Conservation (phyloP, 1,284 basidiomycete species). For the Tranzscheliella williamsii region DNA sequence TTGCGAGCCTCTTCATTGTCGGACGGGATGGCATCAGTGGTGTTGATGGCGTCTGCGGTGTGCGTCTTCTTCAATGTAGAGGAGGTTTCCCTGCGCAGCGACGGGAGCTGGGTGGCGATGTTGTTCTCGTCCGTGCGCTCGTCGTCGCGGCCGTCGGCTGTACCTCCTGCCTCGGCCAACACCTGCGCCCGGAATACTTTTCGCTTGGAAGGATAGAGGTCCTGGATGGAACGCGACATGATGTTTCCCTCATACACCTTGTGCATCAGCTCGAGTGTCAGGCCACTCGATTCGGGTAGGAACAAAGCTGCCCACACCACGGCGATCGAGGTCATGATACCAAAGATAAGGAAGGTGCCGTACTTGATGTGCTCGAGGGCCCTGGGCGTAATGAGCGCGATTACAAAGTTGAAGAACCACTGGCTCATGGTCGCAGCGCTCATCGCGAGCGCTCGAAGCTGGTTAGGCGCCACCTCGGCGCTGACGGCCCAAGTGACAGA, state of each 20-base stretch:
- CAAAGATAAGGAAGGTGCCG: slow-evolving; percentile 56
- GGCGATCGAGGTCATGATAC: slow-evolving; percentile 36
- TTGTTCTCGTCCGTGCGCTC: not conserved
- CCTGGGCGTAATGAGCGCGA: slow-evolving; percentile 53
- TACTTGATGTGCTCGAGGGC: slow-evolving; percentile 51
- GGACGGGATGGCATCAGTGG: slow-evolving; percentile 9
- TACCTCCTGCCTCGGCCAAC: slow-evolving; percentile 27
- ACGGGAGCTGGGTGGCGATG: slow-evolving; percentile 3
- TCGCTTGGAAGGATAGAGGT: slow-evolving; percentile 40
- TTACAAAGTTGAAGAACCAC: slow-evolving; percentile 56
- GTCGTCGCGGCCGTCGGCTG: slow-evolving; percentile 7
- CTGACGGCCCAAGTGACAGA: slow-evolving; percentile 43
- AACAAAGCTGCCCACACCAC: slow-evolving; percentile 52
- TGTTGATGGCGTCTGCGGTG: slow-evolving; percentile 8
- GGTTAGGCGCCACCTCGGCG: slow-evolving; percentile 58
- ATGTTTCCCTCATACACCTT: slow-evolving; percentile 51
- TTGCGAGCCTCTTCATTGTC: slow-evolving; percentile 7
- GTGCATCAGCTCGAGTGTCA: slow-evolving; percentile 54
- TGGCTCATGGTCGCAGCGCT: slow-evolving; percentile 34
- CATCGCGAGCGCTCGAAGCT: slow-evolving; percentile 57
- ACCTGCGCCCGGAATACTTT: slow-evolving; percentile 20
- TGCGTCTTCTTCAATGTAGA: slow-evolving; percentile 3
- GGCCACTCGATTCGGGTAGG: slow-evolving; percentile 52
- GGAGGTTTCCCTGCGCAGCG: slow-evolving; percentile 9
- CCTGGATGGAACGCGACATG: slow-evolving; percentile 42